These are phyloP conservation scores for Epichloe typhina DNA, from an alignment of 2,329 filamentous ascomycete species.

Conservation along the genomic window DNA sequence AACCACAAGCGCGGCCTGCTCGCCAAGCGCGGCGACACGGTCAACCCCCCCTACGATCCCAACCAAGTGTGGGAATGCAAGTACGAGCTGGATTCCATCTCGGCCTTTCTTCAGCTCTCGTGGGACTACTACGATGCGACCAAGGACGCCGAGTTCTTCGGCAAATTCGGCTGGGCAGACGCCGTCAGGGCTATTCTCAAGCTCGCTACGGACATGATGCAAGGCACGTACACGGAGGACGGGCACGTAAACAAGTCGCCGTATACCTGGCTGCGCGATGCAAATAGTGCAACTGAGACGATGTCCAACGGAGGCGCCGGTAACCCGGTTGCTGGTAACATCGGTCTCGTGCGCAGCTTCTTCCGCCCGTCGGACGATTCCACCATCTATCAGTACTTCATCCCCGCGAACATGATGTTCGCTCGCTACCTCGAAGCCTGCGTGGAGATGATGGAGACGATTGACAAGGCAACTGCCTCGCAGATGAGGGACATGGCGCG, in stretches of 20 bases:
- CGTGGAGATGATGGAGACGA: conserved; percentile 29
- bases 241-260: conserved; percentile 40
- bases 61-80: conserved; percentile 84
- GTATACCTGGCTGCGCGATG: conserved; percentile 68
- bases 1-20: conserved; percentile 10
- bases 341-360: conserved; percentile 71
- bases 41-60: conserved; percentile 51
- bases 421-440: conserved; percentile 44
- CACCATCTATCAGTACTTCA: conserved; percentile 72
- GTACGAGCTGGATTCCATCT: conserved; percentile 85
- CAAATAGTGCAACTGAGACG: conserved; percentile 66
- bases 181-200: conserved; percentile 58
- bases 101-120: conserved; percentile 70
- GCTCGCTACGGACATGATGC: conserved; percentile 56
- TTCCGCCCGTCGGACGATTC: conserved; percentile 88
- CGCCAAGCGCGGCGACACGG: conserved; percentile 31
- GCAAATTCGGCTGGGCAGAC: conserved; percentile 56
- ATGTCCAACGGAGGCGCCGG: conserved; percentile 64
- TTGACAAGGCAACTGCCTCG: conserved; percentile 37
- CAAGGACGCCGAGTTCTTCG: conserved; percentile 58
- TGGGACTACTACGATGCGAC: conserved; percentile 70
- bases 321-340: conserved; percentile 66
- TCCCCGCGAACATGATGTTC: conserved; percentile 84
- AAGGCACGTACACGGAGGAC: conserved; percentile 57
- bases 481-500: conserved; percentile 45